phyloP scores from a whole-genome alignment of 805 yeast species.

The Zygotorulaspora sp. region DNA sequence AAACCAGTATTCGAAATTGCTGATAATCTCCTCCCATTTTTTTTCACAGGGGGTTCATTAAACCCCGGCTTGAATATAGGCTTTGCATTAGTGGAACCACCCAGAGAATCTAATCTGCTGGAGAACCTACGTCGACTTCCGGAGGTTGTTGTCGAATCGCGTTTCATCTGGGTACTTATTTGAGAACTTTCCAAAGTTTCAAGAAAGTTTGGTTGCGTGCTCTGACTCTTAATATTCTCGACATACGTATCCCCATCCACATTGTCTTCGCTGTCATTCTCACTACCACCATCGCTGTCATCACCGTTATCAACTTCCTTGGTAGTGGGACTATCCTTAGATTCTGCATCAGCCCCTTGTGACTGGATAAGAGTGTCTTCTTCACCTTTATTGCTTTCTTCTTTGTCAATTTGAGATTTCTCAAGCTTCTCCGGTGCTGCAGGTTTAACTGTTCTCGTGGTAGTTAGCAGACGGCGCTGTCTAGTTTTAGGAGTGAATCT shows the following conservation, averaged over 20 bases:
- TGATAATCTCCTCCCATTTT: slow-evolving; percentile 24
- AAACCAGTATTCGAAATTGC: slow-evolving; percentile 19
- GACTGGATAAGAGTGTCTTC: not conserved
- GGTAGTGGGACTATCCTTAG: not conserved
- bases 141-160: not conserved
- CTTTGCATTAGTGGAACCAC: slow-evolving; percentile 33
- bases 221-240: slow-evolving; percentile 1
- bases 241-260: slow-evolving; percentile 1
- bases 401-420: slow-evolving; percentile 2
- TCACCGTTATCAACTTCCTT: slow-evolving; percentile 5
- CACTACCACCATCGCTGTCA: slow-evolving; percentile 4
- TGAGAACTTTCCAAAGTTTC: slow-evolving; percentile 1
- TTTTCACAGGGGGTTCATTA: slow-evolving; percentile 10
- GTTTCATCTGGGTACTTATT: slow-evolving; percentile 10
- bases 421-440: slow-evolving; percentile 16
- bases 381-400: slow-evolving; percentile 7
- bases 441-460: slow-evolving; percentile 29
- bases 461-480: slow-evolving; percentile 38
- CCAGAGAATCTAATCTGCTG: slow-evolving; percentile 40
- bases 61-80: slow-evolving; percentile 32
- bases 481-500: slow-evolving; percentile 61
- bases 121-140: slow-evolving; percentile 18
- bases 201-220: not conserved
- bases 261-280: slow-evolving; percentile 3
- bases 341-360: not conserved